Base-by-base conservation (phyloP, 1,284 basidiomycete genomes). In the Apiotrichum brassicae region DNA sequence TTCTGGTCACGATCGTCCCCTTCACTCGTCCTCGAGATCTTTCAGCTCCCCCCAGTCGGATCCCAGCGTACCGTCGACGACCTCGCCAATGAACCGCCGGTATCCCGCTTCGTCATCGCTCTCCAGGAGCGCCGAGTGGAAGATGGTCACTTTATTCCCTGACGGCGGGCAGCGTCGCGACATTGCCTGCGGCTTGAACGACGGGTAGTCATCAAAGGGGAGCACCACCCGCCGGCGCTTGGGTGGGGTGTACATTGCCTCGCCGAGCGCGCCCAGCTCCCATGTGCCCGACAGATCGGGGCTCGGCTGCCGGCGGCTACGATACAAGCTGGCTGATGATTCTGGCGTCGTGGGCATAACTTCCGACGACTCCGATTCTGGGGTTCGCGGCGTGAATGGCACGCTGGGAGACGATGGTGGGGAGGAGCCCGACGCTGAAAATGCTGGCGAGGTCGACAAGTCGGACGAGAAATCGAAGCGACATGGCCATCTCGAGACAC, bases 61-160 rank as follows among this genome's bases (percentile, higher is more conserved):
- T 8, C 41, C 48, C 0, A 60, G 34, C 18, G 54, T 58, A 3
- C 53, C 64, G 16, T 60, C 58, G 8, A 59, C 59, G 5, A 68
- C 63, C 46, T 66, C 61, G 11, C 64, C 65, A 40, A 70, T 68
- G 45, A 70, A 70, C 51, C 54, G 57, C 43, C 68, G 55, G 41
- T 70, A 70, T 11, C 68, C 68, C 22, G 56, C 66, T 49, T 65
- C 65, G 51, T 68, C 66, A 44, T 70, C 68, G 14, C 54, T 62
- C 49, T 70, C 68, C 11, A 70, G 53, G 20, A 68, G 63, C 12
- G 68, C 68, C 32, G 63, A 63, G 52, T 70, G 66, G 16, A 63
- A 43, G 26, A 70, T 59, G 26, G 62, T 48, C 22, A 68, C 54
- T 24, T 44, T 44, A 32, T 43, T 19, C 2, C 23, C 22, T 28